A percentile compares a stretch with the other conserved stretches of the same genome.
Evolutionary conservation across 345 rosid species (phyloP).

Genomic region (Eucalyptus camaldulensis): DNA sequence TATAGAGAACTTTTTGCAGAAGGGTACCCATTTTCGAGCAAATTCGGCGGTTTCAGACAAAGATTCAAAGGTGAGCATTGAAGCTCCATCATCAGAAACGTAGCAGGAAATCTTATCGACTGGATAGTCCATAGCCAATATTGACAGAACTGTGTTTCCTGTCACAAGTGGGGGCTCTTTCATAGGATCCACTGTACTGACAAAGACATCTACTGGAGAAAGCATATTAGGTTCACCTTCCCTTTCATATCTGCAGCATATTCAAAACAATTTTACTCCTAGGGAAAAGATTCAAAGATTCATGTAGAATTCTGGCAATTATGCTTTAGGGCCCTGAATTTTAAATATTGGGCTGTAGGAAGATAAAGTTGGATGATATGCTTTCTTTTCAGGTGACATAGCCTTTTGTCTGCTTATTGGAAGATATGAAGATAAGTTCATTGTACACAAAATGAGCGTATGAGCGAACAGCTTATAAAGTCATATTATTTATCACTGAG

Average conservation of each 20-base stretch:
- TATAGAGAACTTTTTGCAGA: conserved; percentile 58
- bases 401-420: background rate
- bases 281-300: background rate
- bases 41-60: conserved; percentile 77
- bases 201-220: conserved; percentile 79
- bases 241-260: conserved; percentile 47
- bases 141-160: conserved; percentile 79
- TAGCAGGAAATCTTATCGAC: conserved; percentile 93
- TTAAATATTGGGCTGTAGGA: background rate
- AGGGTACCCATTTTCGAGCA: conserved; percentile 84
- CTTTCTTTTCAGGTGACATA: background rate
- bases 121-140: conserved; percentile 93
- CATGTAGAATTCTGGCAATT: background rate
- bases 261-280: background rate
- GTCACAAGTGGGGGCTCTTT: conserved; percentile 99
- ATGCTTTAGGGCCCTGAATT: background rate
- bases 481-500: background rate
- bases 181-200: conserved; percentile 98
- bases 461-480: background rate
- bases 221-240: conserved; percentile 94
- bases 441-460: background rate
- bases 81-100: conserved; percentile 93
- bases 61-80: conserved; percentile 91
- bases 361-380: background rate
- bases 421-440: background rate